phyloP scores from a whole-genome alignment of 2,329 filamentous ascomycete genomes.

The Exophiala aquamarina region DNA sequence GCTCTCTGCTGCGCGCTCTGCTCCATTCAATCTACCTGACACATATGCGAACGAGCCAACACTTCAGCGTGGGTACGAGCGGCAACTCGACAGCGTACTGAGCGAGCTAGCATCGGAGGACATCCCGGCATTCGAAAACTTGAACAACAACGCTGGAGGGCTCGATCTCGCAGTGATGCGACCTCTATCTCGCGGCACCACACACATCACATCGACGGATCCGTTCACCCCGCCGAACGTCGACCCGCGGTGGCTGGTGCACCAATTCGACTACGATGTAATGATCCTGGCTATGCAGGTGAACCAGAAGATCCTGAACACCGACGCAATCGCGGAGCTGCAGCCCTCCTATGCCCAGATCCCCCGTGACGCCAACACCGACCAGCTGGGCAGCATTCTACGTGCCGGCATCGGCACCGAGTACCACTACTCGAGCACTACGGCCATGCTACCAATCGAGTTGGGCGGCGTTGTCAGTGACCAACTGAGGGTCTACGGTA shows the following conservation, averaged over 20 bases:
- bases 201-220: slow-evolving; percentile 38
- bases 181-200: slow-evolving; percentile 42
- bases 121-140: slow-evolving; percentile 23
- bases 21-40: slow-evolving; percentile 4
- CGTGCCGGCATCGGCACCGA: slow-evolving; percentile 12
- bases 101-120: slow-evolving; percentile 1
- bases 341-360: slow-evolving; percentile 8
- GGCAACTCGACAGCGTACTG: slow-evolving; percentile 12
- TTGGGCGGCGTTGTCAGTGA: slow-evolving; percentile 38
- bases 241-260: slow-evolving; percentile 46
- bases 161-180: slow-evolving; percentile 23
- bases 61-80: slow-evolving; percentile 17
- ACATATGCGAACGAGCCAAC: slow-evolving; percentile 12
- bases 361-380: slow-evolving; percentile 5
- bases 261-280: slow-evolving; percentile 45
- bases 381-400: slow-evolving; percentile 10
- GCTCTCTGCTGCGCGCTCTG: neutral
- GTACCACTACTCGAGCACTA: slow-evolving; percentile 19
- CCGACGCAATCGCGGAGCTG: slow-evolving; percentile 13
- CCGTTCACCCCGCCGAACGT: slow-evolving; percentile 39
- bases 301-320: slow-evolving; percentile 26
- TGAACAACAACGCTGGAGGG: slow-evolving; percentile 23
- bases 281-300: slow-evolving; percentile 33
- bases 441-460: slow-evolving; percentile 42
- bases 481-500: slow-evolving; percentile 33